These are phyloP conservation scores for Neopestalotiopsis clavispora DNA, from an alignment of 2,329 filamentous ascomycete species.

Conservation along the genomic window DNA sequence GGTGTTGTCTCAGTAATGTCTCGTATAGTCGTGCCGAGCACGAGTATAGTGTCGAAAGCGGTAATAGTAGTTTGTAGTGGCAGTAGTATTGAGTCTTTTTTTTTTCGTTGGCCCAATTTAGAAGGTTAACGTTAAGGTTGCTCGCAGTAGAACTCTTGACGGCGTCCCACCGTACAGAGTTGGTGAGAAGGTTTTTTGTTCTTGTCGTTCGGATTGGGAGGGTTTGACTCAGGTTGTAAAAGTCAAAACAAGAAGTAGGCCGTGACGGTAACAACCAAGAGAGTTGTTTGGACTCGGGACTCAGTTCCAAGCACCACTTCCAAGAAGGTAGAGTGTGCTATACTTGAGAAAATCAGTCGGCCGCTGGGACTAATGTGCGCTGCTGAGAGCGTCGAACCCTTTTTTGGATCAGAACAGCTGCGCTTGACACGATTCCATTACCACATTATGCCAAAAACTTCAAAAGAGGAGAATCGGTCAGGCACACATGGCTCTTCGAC, in stretches of 20 bases:
- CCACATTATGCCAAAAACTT: constrained; percentile 14
- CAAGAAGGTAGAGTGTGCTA: neutral
- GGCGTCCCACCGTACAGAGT: constrained; percentile 14
- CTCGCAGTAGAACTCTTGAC: neutral
- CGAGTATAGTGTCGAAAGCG: no score
- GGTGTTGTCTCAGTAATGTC: constrained; percentile 22
- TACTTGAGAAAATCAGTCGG: constrained; percentile 15
- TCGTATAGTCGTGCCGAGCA: constrained; percentile 19
- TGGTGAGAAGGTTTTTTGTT: neutral
- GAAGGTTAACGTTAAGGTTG: constrained; percentile 16
- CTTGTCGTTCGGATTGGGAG: neutral
- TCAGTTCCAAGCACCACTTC: neutral
- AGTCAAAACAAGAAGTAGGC: neutral
- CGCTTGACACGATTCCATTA: constrained; percentile 21
- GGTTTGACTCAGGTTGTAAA: neutral
- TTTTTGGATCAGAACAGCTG: constrained; percentile 22
- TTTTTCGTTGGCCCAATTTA: constrained; percentile 14
- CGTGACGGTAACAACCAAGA: constrained; percentile 1
- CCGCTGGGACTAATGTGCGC: neutral
- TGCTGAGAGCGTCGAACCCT: constrained; percentile 16
- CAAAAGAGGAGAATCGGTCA: constrained; percentile 16
- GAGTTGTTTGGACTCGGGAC: neutral
- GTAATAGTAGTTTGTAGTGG: constrained; percentile 7
- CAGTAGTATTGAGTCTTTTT: no score
- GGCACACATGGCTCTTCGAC: constrained; percentile 19